Evolutionary conservation across 345 rosid genomes (phyloP).

Genomic region (Leavenworthia alabamica): DNA sequence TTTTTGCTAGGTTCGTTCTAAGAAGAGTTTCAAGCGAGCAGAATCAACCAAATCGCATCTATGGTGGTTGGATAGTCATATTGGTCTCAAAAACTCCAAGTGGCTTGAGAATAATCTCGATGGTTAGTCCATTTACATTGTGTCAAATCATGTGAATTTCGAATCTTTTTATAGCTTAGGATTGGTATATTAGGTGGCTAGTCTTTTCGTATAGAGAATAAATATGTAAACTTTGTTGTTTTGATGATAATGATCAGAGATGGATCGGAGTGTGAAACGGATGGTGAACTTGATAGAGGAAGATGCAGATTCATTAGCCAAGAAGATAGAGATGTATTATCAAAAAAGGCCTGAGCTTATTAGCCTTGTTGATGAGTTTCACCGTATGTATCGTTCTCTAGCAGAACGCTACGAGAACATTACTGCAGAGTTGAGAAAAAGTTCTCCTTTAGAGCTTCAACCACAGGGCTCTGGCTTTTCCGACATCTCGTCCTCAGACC

Average conservation of each 20-base stretch:
- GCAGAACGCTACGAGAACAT: constrained; percentile 40
- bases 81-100: constrained; percentile 34
- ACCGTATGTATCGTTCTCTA: constrained; percentile 37
- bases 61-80: constrained; percentile 42
- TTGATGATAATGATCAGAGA: constrained; percentile 29
- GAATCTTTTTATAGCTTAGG: not conserved
- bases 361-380: constrained; percentile 35
- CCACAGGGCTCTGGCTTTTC: constrained; percentile 54
- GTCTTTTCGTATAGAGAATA: not conserved
- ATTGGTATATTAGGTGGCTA: constrained; percentile 4
- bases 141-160: not conserved
- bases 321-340: constrained; percentile 49
- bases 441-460: constrained; percentile 50
- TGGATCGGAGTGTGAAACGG: constrained; percentile 38
- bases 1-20: constrained; percentile 31
- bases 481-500: constrained; percentile 38
- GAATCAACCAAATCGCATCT: constrained; percentile 50
- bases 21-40: constrained; percentile 40
- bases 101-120: constrained; percentile 49
- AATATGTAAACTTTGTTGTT: not conserved
- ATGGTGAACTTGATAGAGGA: constrained; percentile 38
- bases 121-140: constrained; percentile 30
- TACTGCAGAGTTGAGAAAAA: constrained; percentile 61
- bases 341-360: constrained; percentile 43
- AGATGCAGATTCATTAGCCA: constrained; percentile 44